Base-by-base conservation (phyloP, 768 basidiomycete species). In the Boletus rubroflammeus region DNA sequence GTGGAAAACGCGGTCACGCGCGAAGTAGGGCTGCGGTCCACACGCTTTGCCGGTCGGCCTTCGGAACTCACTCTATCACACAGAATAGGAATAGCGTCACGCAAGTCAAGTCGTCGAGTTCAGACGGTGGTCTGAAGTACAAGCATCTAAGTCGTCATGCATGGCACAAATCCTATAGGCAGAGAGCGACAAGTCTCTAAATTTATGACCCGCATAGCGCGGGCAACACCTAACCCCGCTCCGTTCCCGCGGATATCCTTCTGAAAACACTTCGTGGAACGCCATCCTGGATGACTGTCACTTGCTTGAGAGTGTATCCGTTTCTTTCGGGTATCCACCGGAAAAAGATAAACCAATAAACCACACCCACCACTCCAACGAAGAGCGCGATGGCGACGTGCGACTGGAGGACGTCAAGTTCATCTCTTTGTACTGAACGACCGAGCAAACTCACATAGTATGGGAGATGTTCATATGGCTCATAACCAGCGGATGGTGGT, bases 271-370 rank as follows among this genome's bases (percentile, higher is more conserved):
- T 78, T 55, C 83, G 72, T n/a, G 82, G 70, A 8, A 83, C 75
- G 0, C 85, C 84, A 62, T 79, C 77, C 58, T 83, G 78, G 9
- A 76, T 51, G 15, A 78, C 67, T 62, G 74, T 77, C 45, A 75
- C 74, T 35, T 80, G 72, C 60, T 74, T 67, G 5, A 86, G 70
- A 38, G n/a, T 68, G 60, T 84, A 86, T 51, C 80, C 77, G 14
- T 69, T 68, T 54, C 61, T 71, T 54, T 59, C 61, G 3, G 85
- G 85, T 31, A 81, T 68, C 77, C 77, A 81, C 15, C 73, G 61
- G 48, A 76, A 73, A 73, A 76, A 76, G 8, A 79, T 58, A 52
- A 78, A 78, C 85, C 85, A 86, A 64, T 85, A 86, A 10, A 69
- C 60, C 0, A 78, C 62, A 0, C 84, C 84, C 47, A 82, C 53